Conservation (phyloP, 345 rosid species). For the Crucihimalaya himalaica region DNA sequence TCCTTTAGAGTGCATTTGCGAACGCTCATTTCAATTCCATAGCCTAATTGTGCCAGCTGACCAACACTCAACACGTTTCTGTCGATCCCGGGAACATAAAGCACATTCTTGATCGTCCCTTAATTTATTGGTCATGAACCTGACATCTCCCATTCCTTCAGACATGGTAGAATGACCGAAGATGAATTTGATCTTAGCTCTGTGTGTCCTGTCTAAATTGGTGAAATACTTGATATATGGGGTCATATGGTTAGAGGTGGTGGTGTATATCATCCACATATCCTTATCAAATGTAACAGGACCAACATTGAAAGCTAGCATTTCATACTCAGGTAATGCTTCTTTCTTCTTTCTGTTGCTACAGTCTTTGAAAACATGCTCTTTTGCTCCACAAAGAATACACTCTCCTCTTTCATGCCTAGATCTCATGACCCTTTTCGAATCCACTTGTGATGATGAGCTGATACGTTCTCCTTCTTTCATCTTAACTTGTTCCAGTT, state of each 20-base stretch:
- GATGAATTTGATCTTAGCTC: conserved; percentile 15
- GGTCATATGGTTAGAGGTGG: conserved; percentile 2
- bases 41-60: background rate
- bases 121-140: conserved; percentile 9
- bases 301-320: background rate
- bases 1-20: background rate
- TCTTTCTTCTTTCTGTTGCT: background rate
- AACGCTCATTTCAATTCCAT: background rate
- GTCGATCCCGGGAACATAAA: conserved; percentile 12
- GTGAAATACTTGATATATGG: conserved; percentile 25
- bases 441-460: too few species aligned
- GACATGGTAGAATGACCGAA: background rate
- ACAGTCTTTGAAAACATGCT: too few species aligned
- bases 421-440: background rate
- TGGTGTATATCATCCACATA: conserved; percentile 17
- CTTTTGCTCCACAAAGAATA: background rate
- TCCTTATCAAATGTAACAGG: background rate
- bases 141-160: conserved; percentile 18
- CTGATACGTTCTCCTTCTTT: too few species aligned
- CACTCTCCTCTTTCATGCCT: background rate
- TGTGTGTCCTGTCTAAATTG: background rate
- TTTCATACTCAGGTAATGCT: background rate
- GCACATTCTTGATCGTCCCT: conserved; percentile 11
- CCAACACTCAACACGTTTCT: conserved; percentile 28
- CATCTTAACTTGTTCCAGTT: too few species aligned